These are phyloP conservation scores for Paspalum notatum DNA, from an alignment of 176 grass and related monocot genomes.

Conservation along the genomic window DNA sequence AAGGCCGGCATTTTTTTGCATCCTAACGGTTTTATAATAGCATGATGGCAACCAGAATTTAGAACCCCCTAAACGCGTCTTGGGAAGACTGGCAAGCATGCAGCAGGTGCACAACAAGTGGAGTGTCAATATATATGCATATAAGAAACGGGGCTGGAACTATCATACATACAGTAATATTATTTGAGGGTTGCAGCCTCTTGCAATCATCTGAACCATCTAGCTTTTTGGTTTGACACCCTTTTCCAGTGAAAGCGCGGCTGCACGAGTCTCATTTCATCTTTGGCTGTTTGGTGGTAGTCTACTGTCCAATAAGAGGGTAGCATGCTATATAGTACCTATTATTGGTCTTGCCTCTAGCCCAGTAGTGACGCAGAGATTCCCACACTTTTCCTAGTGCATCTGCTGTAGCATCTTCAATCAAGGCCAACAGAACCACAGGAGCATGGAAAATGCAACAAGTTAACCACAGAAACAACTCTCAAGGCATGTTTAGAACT, in stretches of 20 bases:
- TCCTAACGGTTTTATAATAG: not conserved
- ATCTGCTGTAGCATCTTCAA: not conserved
- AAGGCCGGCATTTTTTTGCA: not conserved
- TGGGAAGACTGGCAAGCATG: not conserved
- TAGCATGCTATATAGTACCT: too few species aligned
- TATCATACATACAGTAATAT: too few species aligned
- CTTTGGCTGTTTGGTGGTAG: not conserved
- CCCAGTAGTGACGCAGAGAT: not conserved
- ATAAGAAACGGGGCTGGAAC: not conserved
- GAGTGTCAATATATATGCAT: not conserved
- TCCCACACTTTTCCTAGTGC: not conserved
- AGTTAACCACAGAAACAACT: not conserved
- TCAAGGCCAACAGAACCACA: not conserved
- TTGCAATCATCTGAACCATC: not conserved
- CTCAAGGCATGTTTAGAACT: too few species aligned
- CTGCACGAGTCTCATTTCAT: not conserved
- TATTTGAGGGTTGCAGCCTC: not conserved
- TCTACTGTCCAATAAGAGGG: too few species aligned
- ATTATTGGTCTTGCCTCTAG: not conserved
- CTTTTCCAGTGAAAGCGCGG: not conserved
- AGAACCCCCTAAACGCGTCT: constrained; percentile 7
- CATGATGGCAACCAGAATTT: not conserved
- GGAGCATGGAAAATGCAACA: not conserved
- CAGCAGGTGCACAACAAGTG: not conserved
- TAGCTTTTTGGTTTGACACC: not conserved